Evolutionary conservation across 2,329 filamentous ascomycete species (phyloP), one percentile per base, ranked within the genome.

Genomic region (Fusarium decemcellulare): DNA sequence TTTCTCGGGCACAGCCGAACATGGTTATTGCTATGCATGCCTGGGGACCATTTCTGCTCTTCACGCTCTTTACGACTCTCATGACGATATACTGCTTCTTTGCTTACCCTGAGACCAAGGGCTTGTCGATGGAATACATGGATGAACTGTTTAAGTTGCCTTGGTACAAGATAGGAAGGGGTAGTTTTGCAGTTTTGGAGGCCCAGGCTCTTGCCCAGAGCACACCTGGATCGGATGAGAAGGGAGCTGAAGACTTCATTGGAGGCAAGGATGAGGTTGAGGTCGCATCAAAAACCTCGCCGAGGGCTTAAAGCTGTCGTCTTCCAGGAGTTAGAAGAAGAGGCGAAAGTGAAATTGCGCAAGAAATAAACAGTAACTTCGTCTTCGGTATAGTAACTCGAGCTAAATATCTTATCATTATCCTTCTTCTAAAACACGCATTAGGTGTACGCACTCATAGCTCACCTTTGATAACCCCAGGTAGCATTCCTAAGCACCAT

Each of bases 21-120:
- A 61, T 61, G 59, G 59, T 61, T 44, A 61, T 61, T n/a, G 14
- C 44, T 6, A 61, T 61, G 42, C 59, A 61, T 43, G 23, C 46
- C 37, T 61, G 59, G 59, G 59, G 59, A 9, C 59, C 59, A 23
- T 61, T 61, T 16, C 34, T 61, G 4, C 59, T 61, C 14, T 61
- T 61, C 30, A 37, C 59, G 16, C 32, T 34, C 9, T 36, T 46
- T 10, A 61, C 59, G 6, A 50, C 43, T 12, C 39, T 42, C 4
- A 42, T 56, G 7, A 61, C 59, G 16, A 39, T 30, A 18, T 56
- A 61, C 51, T 56, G 51, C 27, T 61, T 50, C 18, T 61, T 61
- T 27, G 59, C 59, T 6, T 61, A 61, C 30, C 59, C 59, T 12
- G 44, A 61, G 43, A 61, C 59, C 2, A 61, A 61, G 16, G 59